Base-by-base conservation (phyloP, 2,329 filamentous ascomycete genomes). In the Sporothrix humicola region DNA sequence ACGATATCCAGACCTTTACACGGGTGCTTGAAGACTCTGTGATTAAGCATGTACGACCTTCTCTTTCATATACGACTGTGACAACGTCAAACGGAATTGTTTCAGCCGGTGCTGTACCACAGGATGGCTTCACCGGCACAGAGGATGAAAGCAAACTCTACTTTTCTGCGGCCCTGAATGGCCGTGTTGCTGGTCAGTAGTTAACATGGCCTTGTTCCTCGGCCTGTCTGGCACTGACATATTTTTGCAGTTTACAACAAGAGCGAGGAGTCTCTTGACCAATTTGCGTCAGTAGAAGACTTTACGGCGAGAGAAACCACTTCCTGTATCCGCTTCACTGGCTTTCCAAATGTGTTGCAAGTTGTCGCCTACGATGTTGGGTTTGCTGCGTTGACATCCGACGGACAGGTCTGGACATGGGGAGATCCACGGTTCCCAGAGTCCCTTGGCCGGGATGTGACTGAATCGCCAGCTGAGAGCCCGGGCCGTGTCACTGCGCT, bases 361-460 rank as follows among this genome's bases (percentile, higher is more conserved):
- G 77, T 87, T 1, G 82, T 80, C 20, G 82, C 85, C 17, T 88
- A 84, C 76, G 83, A 86, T 59, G 81, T 84, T 0, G 87, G 87
- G 0, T 88, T 88, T 77, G 81, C 83, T 4, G 82, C 85, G 15
- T 80, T 88, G 7, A 80, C 84, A 1, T 72, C 82, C 0, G 78
- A 83, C 12, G 85, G 84, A n/a, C 78, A 80, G 1, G 85, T 89
- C 37, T 84, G 82, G 75, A 87, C 86, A 0, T 83, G 85, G 79
- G 90, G 90, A 8, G 90, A 92, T 76, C 81, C 84, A 65, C 86
- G 90, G 17, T 91, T 88, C 76, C 80, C 82, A 42, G 82, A 84
- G 50, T 88, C 87, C 72, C 85, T 92, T 0, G 89, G 87, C 5
- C 85, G 90, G 20, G 81, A 85, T 2, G 78, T 83, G 4, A 80